Evolutionary conservation across 345 rosid species (phyloP), one percentile per base, ranked within the genome.

Genomic region (Moricandia arvensis): DNA sequence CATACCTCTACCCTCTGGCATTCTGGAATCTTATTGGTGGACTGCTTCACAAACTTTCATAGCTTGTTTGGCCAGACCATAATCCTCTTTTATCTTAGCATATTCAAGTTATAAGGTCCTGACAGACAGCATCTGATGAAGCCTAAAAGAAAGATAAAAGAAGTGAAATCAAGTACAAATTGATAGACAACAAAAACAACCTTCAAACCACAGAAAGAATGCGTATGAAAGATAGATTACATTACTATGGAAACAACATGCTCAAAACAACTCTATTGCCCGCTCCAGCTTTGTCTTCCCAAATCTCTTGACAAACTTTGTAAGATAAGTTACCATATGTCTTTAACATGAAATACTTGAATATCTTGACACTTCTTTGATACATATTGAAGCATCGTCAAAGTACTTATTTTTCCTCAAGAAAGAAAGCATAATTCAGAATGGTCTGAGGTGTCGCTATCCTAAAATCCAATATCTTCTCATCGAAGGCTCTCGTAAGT

Each of bases 381-480:
- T 86, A 92, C 30, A 90, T 97, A 86, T 89, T 90, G 85, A 95
- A 75, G 99, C 99, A 86, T 95, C 96, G 84, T 92, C 98, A 47
- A 95, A 92, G 71, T 89, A 95, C 72, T 86, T 92, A 69, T 90
- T 86, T 72, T 90, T 21, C 96, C 97, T 92, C 97, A 47, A 95
- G 77, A 69, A 92, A 91, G 69, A 78, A 84, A 16, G 97, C 93
- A 77, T 89, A 95, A 74, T 92, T 92, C 75, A 95, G 81, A 17
- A 95, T 92, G 35, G 92, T 92, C 79, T 95, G 97, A 26, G 99
- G 97, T 6, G 98, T 95, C 35, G 99, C 96, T 65, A 95, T 95
- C 83, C 96, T 89, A 73, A 95, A 67, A 82, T 90, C 97, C 81
- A 95, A 73, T 79, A 95, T 95, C 33, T 93, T 86, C 84, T 95